Base-by-base conservation (phyloP, 1,284 basidiomycete species). In the Apiotrichum siamense region DNA sequence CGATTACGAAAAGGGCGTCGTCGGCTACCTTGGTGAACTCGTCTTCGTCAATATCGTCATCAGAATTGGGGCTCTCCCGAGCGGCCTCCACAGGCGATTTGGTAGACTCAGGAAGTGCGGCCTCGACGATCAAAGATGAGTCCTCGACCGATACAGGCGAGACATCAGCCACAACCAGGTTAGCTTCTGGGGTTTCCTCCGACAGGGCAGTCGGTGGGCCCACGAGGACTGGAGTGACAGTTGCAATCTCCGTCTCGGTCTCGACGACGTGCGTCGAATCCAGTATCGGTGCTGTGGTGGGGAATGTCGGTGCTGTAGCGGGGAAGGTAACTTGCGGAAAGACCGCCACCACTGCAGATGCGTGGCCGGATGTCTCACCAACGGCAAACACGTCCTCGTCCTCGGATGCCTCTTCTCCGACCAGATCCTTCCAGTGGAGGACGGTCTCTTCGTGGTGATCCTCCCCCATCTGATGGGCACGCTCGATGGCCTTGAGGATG, bases 1-100 rank as follows among this genome's bases (percentile, higher is more conserved):
- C 62, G 45, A 66, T 46, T 26, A 50, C 55, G 54, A 59, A 61
- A 13, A 55, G 44, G 12, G 48, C 37, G 13, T 52, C 45, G 17
- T 43, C 50, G 4, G 33, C 25, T 2, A 21, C 25, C 35, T 33
- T 45, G 5, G 47, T 46, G 25, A 32, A 23, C 20, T 54, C 48
- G 7, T 47, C 56, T 10, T 33, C 27, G 37, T 40, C 29, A 15
- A 32, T 31, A 15, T 37, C 37, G 1, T 32, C 45, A 4, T 37
- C 26, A 18, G 20, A n/a, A 12, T 46, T 32, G 18, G 23, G 25
- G 9, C 21, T 41, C 15, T 10, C 15, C n/a, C n/a, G n/a, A n/a
- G n/a, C n/a, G n/a, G n/a, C n/a, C n/a, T n/a, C n/a, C 57, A 17
- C 7, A 18, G 12, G n/a, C 33, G 37, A 12, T 7, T 10, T 18